Evolutionary conservation across 306 rosid genomes (phyloP), one percentile per base, ranked within the genome.

Genomic region (Cicer pinnatifidum): DNA sequence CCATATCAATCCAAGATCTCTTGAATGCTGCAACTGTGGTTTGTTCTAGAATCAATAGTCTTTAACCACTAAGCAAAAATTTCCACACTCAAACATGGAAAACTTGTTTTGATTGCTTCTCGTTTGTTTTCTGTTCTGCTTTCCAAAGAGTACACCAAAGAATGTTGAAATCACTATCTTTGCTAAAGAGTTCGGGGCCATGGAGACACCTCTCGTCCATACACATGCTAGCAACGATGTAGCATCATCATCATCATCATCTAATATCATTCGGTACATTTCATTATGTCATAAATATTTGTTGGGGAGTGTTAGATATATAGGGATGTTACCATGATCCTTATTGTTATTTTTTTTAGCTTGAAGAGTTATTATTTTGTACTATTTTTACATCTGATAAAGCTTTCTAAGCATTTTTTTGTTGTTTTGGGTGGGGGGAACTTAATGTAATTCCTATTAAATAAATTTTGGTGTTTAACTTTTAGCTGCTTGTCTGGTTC

Each of bases 141-240:
- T 71, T 78, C 67, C 50, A 33, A 69, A 87, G 96, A 59, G 69
- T 72, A 53, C 60, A 20, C 71, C 81, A 61, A 91, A 78, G 81
- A 81, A 72, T 41, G 58, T 91, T 53, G 89, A 85, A 69, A 83
- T 90, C 69, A 85, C 79, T 57, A 72, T 87, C 73, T 81, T 81
- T 77, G 91, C 95, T 11, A 87, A 91, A 84, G 89, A 87, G 82
- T 76, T 81, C 17, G 91, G 86, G 50, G 90, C 89, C 40, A 87
- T 73, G 86, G 86, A 85, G 63, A 88, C 63, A 83, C 80, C 91
- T 77, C 80, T 78, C 44, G 62, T 78, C 67, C 70, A 69, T 60
- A 47, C 85, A 39, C 79, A 69, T 66, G 54, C 69, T 64, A 78
- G 77, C 74, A 53, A 45, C 33, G 91, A 84, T 53, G 52, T 48